Base-by-base conservation (phyloP, 805 yeast species). In the Candida jianshihensis region DNA sequence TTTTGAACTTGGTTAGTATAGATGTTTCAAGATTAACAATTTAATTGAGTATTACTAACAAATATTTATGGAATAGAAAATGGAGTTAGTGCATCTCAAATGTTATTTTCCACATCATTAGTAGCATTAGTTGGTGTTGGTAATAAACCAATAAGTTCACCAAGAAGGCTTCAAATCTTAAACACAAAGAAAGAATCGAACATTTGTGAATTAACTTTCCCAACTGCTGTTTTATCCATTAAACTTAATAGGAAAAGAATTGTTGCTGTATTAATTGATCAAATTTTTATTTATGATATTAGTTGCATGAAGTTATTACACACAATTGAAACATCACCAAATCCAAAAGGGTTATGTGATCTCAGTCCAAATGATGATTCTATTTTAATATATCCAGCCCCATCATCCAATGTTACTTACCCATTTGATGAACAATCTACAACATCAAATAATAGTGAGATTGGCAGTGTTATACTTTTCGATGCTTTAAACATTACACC, bases 171-270 rank as follows among this genome's bases (percentile, higher is more conserved):
- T 32, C 73, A 74, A 42, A 76, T 83, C 30, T 66, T 83, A 33
- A 83, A 83, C 57, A 80, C 86, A 3, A 81, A 82, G 56, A 70
- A 89, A 36, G 73, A 73, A 41, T 61, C 79, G 2, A 68, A 73
- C 2, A 87, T 90, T 15, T 90, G 97, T 60, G 97, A 90, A 53
- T 64, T 90, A 47, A 75, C 90, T 1, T 92, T 88, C 57, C 90
- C 96, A 1, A 75, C 86, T 4, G 64, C 78, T 7, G 79, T 90
- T 2, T 63, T 81, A 19, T 75, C 75, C 34, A 81, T 90, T 24
- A 76, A 75, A 47, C 70, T 90, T 61, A 92, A 90, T 59, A 70
- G 97, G 30, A 81, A 83, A 48, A 64, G 97, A 31, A 68, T 90
- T 45, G 70, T 86, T 22, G 92, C 89, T 14, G 75, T 84, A 6